A percentile compares a stretch with the other conserved stretches of the same genome.
Conservation (phyloP, 2,329 filamentous ascomycete genomes). For the Trichoderma atroviride region DNA sequence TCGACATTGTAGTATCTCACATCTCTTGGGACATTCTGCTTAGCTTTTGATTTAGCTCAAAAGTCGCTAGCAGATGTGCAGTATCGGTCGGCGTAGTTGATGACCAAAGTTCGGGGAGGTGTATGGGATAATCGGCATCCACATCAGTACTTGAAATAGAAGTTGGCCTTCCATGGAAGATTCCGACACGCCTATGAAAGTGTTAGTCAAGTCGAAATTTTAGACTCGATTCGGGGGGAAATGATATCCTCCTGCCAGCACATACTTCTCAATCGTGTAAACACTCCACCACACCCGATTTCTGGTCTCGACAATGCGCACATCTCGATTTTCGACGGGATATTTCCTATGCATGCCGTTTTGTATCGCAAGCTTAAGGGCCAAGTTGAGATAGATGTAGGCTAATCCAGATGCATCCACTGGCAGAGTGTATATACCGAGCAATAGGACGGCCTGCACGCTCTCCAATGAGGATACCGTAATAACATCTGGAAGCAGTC, state of each 20-base stretch:
- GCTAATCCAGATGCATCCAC: constrained; percentile 59
- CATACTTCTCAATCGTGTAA: constrained; percentile 58
- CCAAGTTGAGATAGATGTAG: constrained; percentile 60
- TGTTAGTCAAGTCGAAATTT: constrained; percentile 27
- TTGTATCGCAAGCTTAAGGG: constrained; percentile 60
- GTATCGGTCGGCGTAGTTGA: constrained; percentile 46
- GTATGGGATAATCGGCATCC: constrained; percentile 55
- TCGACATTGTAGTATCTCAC: constrained; percentile 32
- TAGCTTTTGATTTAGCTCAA: constrained; percentile 43
- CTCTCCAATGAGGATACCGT: constrained; percentile 59
- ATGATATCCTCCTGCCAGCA: constrained; percentile 20
- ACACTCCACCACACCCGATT: constrained; percentile 61
- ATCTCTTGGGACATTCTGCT: constrained; percentile 45
- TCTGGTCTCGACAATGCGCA: constrained; percentile 53
- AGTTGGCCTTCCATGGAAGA: constrained; percentile 58
- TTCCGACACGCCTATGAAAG: constrained; percentile 52
- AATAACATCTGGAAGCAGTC: constrained; percentile 59
- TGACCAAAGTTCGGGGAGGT: constrained; percentile 48
- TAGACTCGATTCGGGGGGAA: not conserved
- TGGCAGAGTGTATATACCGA: constrained; percentile 58
- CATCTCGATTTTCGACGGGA: constrained; percentile 50
- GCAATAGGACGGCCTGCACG: constrained; percentile 59
- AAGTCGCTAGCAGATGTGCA: constrained; percentile 50
- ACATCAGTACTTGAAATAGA: constrained; percentile 56
- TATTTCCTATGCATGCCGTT: constrained; percentile 62